Conservation (phyloP, 495 filamentous ascomycete genomes). For the Daldinia decipiens region DNA sequence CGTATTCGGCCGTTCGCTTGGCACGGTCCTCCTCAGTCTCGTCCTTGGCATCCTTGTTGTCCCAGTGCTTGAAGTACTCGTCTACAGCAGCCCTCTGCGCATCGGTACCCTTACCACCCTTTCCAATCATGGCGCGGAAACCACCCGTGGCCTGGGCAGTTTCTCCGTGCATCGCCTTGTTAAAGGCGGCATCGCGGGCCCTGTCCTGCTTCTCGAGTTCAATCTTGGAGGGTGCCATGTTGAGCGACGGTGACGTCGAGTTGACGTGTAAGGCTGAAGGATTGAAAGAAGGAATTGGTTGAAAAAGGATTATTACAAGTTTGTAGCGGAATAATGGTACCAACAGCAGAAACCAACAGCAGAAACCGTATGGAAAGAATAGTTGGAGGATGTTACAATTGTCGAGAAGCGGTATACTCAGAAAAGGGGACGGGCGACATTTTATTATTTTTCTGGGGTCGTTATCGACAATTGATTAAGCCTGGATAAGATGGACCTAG, state of each 20-base stretch:
- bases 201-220: conserved; percentile 86
- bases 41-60: conserved; percentile 83
- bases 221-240: conserved; percentile 72
- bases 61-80: conserved; percentile 99
- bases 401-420: conserved; percentile 11
- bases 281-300: neutral
- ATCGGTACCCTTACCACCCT: conserved; percentile 83
- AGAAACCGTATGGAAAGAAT: conserved; percentile 6
- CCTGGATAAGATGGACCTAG: neutral
- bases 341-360: neutral
- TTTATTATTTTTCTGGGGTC: conserved; percentile 38
- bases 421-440: conserved; percentile 26
- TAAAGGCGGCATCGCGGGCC: conserved; percentile 90
- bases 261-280: neutral
- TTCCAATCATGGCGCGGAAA: conserved; percentile 84
- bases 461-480: conserved; percentile 39
- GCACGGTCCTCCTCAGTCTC: conserved; percentile 87
- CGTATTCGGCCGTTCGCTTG: conserved; percentile 89
- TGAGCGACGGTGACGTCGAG: conserved; percentile 40
- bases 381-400: conserved; percentile 12
- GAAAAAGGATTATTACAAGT: conserved; percentile 7
- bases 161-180: conserved; percentile 89
- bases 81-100: conserved; percentile 92
- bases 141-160: conserved; percentile 76
- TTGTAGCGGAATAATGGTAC: conserved; percentile 6